phyloP scores from a whole-genome alignment of 2,329 filamentous ascomycete species.

The Westerdykella ornata region DNA sequence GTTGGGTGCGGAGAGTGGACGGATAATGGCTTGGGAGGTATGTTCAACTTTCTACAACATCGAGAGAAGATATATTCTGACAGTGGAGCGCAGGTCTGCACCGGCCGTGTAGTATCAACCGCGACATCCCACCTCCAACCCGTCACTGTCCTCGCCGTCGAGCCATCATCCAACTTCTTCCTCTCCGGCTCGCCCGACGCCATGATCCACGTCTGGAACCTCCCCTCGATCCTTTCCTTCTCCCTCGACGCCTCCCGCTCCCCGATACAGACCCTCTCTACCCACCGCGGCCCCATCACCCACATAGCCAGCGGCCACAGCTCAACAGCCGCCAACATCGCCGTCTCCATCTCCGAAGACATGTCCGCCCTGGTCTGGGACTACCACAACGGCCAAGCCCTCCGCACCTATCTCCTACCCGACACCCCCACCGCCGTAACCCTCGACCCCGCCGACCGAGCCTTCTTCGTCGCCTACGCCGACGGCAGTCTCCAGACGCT shows the following conservation, averaged over 20 bases:
- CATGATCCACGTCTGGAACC: constrained; percentile 86
- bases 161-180: constrained; percentile 64
- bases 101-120: constrained; percentile 69
- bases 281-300: constrained; percentile 69
- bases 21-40: constrained; percentile 90
- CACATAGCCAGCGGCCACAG: constrained; percentile 58
- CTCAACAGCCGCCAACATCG: constrained; percentile 68
- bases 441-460: constrained; percentile 77
- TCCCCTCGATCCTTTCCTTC: constrained; percentile 65
- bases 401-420: constrained; percentile 77
- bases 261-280: constrained; percentile 69
- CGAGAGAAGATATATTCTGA: constrained; percentile 4
- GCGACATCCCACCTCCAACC: constrained; percentile 72
- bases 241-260: constrained; percentile 49
- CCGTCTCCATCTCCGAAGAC: constrained; percentile 76
- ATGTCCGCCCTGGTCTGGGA: constrained; percentile 92
- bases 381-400: constrained; percentile 66
- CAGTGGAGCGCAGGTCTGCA: constrained; percentile 52
- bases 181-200: constrained; percentile 78
- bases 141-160: constrained; percentile 66
- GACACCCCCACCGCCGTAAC: constrained; percentile 63
- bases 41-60: constrained; percentile 39
- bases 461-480: constrained; percentile 72
- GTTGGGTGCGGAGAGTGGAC: constrained; percentile 76
- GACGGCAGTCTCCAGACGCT: constrained; percentile 74